A percentile compares a stretch with the other conserved stretches of the same genome.
Evolutionary conservation across 371 early-diverging fungal genomes (phyloP).

Genomic region (Apophysomyces sp.): DNA sequence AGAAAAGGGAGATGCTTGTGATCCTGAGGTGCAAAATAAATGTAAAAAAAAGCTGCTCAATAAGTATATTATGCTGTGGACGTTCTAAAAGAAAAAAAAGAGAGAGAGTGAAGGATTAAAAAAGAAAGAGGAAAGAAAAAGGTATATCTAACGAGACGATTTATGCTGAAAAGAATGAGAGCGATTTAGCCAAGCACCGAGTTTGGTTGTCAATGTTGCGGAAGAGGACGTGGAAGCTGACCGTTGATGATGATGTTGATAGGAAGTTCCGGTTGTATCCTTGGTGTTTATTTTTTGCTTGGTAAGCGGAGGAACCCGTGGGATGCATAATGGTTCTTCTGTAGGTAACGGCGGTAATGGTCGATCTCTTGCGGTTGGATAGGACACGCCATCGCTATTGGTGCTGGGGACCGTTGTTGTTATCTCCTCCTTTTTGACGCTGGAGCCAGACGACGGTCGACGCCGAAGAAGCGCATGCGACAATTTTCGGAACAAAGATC

Average conservation of each 20-base stretch:
- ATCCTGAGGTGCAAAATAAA: too few species aligned
- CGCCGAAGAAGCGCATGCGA: conserved; percentile 18
- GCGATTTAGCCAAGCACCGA: conserved; percentile 17
- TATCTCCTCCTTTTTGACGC: not conserved
- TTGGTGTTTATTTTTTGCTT: not conserved
- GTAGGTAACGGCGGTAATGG: conserved; percentile 8
- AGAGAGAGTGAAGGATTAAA: not conserved
- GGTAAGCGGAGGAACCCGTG: not conserved
- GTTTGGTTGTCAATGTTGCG: conserved; percentile 4
- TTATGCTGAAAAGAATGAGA: conserved; percentile 13
- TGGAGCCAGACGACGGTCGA: not conserved
- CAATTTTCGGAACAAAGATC: conserved; percentile 16
- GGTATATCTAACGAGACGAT: not conserved
- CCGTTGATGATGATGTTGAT: conserved; percentile 6
- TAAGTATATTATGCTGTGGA: too few species aligned
- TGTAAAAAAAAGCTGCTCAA: too few species aligned
- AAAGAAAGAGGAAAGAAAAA: not conserved
- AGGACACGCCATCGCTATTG: not conserved
- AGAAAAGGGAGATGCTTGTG: not conserved
- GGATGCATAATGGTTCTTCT: not conserved
- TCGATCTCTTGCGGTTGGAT: not conserved
- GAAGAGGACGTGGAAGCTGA: conserved; percentile 4
- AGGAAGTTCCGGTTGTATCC: not conserved
- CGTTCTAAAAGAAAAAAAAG: not conserved
- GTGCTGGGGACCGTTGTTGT: not conserved